Evolutionary conservation across 208 protist genomes (phyloP), one percentile per base, ranked within the genome.

Genomic region (Leishmania turanica): DNA sequence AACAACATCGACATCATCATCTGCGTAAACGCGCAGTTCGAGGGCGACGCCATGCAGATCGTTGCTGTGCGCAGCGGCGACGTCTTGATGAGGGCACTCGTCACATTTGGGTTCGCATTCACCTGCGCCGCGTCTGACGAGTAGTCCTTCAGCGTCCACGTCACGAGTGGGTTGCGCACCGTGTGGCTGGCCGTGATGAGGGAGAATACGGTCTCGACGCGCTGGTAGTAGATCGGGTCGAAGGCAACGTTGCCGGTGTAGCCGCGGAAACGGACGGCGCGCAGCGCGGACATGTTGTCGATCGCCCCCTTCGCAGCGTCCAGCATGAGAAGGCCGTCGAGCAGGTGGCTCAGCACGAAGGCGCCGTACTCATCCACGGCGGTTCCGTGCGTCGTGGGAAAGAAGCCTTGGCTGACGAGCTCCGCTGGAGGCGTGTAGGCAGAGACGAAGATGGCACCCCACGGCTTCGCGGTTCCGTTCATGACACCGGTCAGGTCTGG

Each of bases 211-310:
- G 88, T 84, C 68, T 88, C 87, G 19, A 90, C 85, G 27, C 94
- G 91, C 78, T 96, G 90, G 77, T 89, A 89, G 82, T 90, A 92
- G 73, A 92, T 86, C 5, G 88, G 73, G 78, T 95, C 88, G 82
- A 97, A 96, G 45, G 88, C 84, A 53, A 97, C 91, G 49, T 71
- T 83, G 42, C 94, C 94, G 19, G 90, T 94, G 82, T 94, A 94
- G 34, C 94, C 94, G 31, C 13, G 49, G 86, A 97, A 95, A 62
- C 77, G 79, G 27, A 86, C 84, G 15, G 84, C 82, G 49, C 89
- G 90, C 69, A 97, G 86, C 3, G 75, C 54, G 2, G 69, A 58
- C 76, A 96, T 88, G 60, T 81, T 85, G 54, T 51, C 51, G 21
- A 87, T 74, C 78, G 51, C 74, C 11, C 86, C 87, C 19, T 78